These are phyloP conservation scores for Hura crepitans DNA, from an alignment of 441 rosid genomes.

Conservation along the genomic window DNA sequence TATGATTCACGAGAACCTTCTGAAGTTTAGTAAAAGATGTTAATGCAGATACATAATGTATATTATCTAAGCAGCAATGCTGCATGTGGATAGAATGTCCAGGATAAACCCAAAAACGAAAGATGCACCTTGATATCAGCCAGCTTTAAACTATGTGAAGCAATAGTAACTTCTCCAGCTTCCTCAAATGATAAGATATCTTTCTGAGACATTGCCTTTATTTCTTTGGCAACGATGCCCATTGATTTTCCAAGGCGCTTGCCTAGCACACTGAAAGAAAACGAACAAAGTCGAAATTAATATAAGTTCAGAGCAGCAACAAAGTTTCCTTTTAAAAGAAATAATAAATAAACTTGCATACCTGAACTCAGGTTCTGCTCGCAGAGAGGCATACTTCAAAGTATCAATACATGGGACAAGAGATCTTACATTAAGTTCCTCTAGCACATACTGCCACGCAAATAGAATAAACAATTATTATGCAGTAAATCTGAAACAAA, in stretches of 20 bases:
- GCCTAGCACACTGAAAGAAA: slow-evolving; percentile 59
- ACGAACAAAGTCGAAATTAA: slow-evolving; percentile 21
- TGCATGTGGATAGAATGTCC: background rate
- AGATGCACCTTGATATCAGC: slow-evolving; percentile 75
- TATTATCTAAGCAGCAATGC: background rate
- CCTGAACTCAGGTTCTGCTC: slow-evolving; percentile 99
- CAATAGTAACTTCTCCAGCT: slow-evolving; percentile 74
- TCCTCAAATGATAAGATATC: slow-evolving; percentile 75
- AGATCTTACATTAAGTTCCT: slow-evolving; percentile 84
- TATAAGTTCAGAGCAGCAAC: slow-evolving; percentile 9
- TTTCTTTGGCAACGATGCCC: slow-evolving; percentile 80
- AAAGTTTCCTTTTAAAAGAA: background rate
- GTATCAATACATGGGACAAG: slow-evolving; percentile 80
- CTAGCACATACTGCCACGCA: slow-evolving; percentile 73
- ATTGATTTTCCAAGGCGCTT: slow-evolving; percentile 94
- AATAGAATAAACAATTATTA: slow-evolving; percentile 21
- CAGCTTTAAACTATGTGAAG: slow-evolving; percentile 56
- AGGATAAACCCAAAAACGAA: slow-evolving; percentile 2
- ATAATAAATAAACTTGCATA: slow-evolving; percentile 26
- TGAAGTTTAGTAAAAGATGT: background rate
- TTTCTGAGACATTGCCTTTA: slow-evolving; percentile 80
- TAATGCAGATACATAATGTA: background rate
- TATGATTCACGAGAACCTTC: background rate
- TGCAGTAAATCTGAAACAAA: background rate
- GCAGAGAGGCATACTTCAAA: slow-evolving; percentile 77